Evolutionary conservation across 257 asterid species (phyloP).

Genomic region (Parsonsia alboflavescens): DNA sequence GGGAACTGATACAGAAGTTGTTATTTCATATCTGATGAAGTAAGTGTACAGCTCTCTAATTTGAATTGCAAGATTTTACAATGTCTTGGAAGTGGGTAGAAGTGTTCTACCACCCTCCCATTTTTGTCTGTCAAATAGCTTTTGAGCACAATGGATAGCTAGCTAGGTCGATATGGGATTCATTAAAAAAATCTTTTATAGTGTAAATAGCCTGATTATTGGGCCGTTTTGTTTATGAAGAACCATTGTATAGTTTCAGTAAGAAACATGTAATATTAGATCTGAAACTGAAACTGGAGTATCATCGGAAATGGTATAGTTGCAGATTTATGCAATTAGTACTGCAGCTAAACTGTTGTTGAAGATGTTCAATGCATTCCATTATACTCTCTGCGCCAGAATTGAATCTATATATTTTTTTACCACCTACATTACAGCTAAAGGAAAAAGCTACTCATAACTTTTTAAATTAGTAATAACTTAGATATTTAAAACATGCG

Average conservation of each 20-base stretch:
- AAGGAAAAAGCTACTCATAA: no score
- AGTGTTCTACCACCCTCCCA: not conserved
- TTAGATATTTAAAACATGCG: no score
- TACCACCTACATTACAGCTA: no score
- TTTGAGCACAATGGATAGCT: not conserved
- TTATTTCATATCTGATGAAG: constrained; percentile 4
- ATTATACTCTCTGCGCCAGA: no score
- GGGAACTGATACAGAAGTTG: constrained; percentile 24
- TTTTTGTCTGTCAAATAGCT: constrained; percentile 5
- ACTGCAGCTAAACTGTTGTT: not conserved
- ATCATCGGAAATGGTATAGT: not conserved
- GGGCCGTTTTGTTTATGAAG: constrained; percentile 7
- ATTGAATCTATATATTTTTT: no score
- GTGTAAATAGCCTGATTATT: constrained; percentile 15
- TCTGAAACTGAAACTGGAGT: no score
- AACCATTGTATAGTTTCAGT: constrained; percentile 10
- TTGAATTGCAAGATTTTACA: constrained; percentile 11
- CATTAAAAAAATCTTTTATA: not conserved
- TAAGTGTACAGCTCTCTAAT: constrained; percentile 27
- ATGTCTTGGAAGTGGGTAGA: not conserved
- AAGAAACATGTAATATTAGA: not conserved
- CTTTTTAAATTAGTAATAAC: no score
- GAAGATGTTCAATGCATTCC: no score
- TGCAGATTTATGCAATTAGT: no score
- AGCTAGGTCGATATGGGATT: not conserved